Evolutionary conservation across 2,329 filamentous ascomycete species (phyloP), one percentile per base, ranked within the genome.

Genomic region (Aspergillus japonicus): DNA sequence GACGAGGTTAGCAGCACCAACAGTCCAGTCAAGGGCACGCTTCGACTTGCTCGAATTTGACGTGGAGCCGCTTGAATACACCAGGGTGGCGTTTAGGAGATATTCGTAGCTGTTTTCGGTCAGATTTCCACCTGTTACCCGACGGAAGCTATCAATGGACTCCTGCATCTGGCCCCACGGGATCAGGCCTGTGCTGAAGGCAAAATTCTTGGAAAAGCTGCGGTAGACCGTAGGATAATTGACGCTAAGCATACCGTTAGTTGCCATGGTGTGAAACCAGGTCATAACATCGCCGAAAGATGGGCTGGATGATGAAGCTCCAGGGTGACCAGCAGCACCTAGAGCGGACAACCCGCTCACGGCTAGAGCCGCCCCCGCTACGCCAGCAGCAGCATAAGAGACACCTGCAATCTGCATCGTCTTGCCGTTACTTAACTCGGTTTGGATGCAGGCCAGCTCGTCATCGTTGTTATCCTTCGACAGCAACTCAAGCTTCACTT

Each of bases 181-280:
- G 58, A 98, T 82, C 59, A 98, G 78, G 54, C 92, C 92, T 29
- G 89, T 89, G 64, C 91, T 94, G 81, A 97, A 98, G 50, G 83
- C 93, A 75, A 99, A 98, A 79, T 98, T 98, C 79, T 91, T 91
- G 63, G 89, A 81, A 77, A 96, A 99, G 74, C 88, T 94, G 67
- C 88, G 87, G 79, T 98, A 98, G 42, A 98, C 87, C 39, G 86
- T 82, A 4, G 95, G 95, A 67, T 96, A 92, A 68, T 88, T 86
- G 68, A 96, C 93, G 61, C 91, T 96, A 74, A 96, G 83, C 95
- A 98, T 98, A 65, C 95, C 93, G 76, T 95, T 97, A 81, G 95
- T 89, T 29, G 95, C 92, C 82, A 98, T 90, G 53, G 89, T 89
- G 77, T 98, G 93, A 76, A 98, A 96, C 86, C 91, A 96, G 62